Evolutionary conservation across 345 rosid species (phyloP).

Genomic region (Gossypium australe): DNA sequence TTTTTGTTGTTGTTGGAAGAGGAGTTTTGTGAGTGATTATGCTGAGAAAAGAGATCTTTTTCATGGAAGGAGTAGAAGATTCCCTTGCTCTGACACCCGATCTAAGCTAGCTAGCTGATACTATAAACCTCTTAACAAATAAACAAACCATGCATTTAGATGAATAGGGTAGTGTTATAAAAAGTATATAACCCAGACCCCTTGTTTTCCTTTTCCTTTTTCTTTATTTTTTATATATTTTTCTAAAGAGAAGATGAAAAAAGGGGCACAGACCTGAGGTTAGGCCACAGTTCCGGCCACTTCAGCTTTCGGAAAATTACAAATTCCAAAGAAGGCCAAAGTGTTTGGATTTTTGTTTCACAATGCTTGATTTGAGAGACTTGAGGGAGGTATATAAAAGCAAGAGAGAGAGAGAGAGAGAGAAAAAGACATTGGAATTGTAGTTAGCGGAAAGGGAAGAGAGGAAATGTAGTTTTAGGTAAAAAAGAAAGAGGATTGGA

Average conservation of each 20-base stretch:
- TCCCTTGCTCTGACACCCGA: slow-evolving; percentile 21
- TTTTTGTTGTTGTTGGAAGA: not conserved
- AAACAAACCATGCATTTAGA: not conserved
- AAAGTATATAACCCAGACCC: not conserved
- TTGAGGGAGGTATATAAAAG: not conserved
- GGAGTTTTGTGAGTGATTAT: not conserved
- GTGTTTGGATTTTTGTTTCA: slow-evolving; percentile 23
- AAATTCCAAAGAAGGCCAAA: slow-evolving; percentile 54
- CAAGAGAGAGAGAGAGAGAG: slow-evolving; percentile 21
- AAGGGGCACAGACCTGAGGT: slow-evolving; percentile 44
- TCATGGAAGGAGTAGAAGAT: slow-evolving; percentile 23
- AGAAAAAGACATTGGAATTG: slow-evolving; percentile 35
- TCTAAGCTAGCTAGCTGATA: slow-evolving; percentile 6
- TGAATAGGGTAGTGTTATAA: not conserved
- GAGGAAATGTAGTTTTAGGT: slow-evolving; percentile 46
- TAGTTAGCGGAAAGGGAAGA: slow-evolving; percentile 29
- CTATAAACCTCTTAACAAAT: not conserved
- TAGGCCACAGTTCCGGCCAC: slow-evolving; percentile 44
- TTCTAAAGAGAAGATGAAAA: slow-evolving; percentile 22
- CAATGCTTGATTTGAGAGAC: not conserved
- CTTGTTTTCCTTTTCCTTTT: not conserved
- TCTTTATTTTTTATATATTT: too few species aligned
- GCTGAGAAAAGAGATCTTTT: not conserved
- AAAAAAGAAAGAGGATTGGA: slow-evolving; percentile 42
- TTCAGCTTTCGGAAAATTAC: slow-evolving; percentile 77